Evolutionary conservation across 2,329 filamentous ascomycete species (phyloP).

Genomic region (Trichoderma sp.): DNA sequence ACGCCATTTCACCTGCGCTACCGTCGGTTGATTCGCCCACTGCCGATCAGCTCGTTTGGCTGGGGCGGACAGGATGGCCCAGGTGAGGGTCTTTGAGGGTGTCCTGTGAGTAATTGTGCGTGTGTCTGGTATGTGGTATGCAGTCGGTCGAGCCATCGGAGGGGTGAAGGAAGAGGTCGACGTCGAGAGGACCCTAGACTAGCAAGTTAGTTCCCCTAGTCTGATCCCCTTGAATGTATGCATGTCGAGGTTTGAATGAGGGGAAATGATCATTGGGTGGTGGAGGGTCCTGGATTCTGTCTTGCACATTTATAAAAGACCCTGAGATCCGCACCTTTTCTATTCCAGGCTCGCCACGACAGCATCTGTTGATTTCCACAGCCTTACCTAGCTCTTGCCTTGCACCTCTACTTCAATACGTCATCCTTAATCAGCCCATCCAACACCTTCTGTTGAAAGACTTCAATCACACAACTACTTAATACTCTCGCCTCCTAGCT

Average conservation of each 20-base stretch:
- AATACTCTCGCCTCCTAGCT: neutral
- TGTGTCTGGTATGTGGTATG: neutral
- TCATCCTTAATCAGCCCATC: neutral
- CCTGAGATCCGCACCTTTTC: slow-evolving; percentile 22
- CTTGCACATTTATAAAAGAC: slow-evolving; percentile 24
- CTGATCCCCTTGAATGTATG: neutral
- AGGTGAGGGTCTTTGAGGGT: neutral
- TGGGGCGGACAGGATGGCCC: neutral
- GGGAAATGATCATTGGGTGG: neutral
- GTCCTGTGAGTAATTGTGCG: neutral
- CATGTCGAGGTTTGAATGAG: neutral
- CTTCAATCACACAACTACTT: neutral
- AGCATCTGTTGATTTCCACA: neutral
- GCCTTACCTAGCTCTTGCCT: neutral
- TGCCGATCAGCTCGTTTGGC: slow-evolving; percentile 18
- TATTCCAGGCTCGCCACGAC: neutral
- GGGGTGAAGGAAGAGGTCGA: neutral
- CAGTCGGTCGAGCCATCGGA: neutral
- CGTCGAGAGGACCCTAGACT: neutral
- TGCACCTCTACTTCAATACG: neutral
- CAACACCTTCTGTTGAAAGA: neutral
- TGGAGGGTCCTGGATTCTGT: neutral
- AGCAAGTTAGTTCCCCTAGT: neutral
- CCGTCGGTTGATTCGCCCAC: slow-evolving; percentile 14
- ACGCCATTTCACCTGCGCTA: slow-evolving; percentile 18